These are phyloP conservation scores for Globisporangium mamillatum DNA, from an alignment of 352 stramenopile species.

Conservation along the genomic window DNA sequence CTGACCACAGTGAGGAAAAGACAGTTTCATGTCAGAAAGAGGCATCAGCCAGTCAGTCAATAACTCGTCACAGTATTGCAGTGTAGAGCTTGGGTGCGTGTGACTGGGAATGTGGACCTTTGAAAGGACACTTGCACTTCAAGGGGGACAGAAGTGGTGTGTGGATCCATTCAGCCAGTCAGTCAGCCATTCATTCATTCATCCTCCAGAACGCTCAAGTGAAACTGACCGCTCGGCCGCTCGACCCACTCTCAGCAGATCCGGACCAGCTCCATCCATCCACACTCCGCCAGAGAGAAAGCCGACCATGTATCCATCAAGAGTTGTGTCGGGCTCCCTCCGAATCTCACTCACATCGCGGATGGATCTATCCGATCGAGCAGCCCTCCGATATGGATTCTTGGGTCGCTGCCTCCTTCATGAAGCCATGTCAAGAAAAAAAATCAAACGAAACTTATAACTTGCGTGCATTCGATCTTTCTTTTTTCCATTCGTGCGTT, in stretches of 20 bases:
- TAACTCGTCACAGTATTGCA: not conserved
- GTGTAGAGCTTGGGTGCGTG: not conserved
- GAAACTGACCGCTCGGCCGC: not conserved
- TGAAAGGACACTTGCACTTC: constrained; percentile 2
- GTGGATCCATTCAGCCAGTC: not conserved
- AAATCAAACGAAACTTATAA: too few relatives aligned
- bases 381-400: not conserved
- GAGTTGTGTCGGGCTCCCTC: not conserved
- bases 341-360: not conserved
- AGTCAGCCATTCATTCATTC: not conserved
- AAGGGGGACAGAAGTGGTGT: not conserved
- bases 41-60: not conserved
- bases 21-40: constrained; percentile 13
- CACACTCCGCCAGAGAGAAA: not conserved
- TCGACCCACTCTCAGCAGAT: not conserved
- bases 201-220: not conserved
- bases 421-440: too few relatives aligned
- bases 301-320: not conserved
- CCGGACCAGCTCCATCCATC: not conserved
- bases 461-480: not conserved
- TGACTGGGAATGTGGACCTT: not conserved
- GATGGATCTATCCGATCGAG: not conserved
- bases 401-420: not conserved
- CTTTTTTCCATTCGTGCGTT: not conserved
- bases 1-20: not conserved